Evolutionary conservation across 2,329 filamentous ascomycete species (phyloP).

Genomic region (Cordyceps fumosorosea): DNA sequence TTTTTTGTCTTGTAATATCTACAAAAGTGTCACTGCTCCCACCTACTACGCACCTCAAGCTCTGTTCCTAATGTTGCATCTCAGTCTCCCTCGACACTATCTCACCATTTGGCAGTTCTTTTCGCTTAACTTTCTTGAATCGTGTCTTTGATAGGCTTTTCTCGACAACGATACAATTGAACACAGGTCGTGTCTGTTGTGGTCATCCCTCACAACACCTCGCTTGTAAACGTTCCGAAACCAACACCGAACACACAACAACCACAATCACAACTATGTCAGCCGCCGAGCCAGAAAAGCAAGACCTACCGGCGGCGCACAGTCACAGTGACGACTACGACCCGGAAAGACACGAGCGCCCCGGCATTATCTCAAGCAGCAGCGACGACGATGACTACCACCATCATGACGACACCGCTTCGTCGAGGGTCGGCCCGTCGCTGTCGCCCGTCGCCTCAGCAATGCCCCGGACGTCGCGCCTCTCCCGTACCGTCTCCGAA

Average conservation of each 20-base stretch:
- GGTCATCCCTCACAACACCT: background rate
- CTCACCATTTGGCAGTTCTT: background rate
- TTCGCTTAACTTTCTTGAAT: background rate
- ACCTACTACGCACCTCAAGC: background rate
- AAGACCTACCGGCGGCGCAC: background rate
- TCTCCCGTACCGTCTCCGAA: constrained; percentile 32
- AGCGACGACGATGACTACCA: background rate
- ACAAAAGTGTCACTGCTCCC: background rate
- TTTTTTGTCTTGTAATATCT: background rate
- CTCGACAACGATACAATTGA: background rate
- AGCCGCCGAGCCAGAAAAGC: constrained; percentile 1
- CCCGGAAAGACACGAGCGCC: constrained; percentile 6
- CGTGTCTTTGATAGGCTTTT: background rate
- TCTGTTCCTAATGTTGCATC: background rate
- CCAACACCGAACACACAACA: background rate
- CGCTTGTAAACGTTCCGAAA: background rate
- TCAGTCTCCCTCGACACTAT: background rate
- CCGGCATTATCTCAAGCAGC: background rate
- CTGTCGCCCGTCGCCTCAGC: background rate
- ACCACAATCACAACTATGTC: background rate
- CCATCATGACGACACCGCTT: background rate
- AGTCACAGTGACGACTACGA: background rate
- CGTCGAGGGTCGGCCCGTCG: background rate
- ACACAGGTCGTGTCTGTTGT: background rate
- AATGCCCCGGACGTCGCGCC: constrained; percentile 2